Evolutionary conservation across 1,139 yeast species (phyloP).

Genomic region (Wickerhamomyces sp.): DNA sequence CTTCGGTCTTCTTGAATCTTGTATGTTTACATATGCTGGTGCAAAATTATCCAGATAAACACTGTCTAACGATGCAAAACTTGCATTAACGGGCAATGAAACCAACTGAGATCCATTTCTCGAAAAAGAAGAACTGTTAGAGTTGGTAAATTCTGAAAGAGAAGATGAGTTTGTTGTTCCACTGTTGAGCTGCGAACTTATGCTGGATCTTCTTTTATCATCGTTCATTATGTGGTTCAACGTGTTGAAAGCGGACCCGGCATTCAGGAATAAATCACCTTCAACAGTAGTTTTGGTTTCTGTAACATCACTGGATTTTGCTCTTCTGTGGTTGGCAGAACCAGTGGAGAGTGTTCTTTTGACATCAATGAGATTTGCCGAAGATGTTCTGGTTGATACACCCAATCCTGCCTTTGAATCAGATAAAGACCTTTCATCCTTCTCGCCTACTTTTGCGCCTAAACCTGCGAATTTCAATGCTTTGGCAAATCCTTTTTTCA

Average conservation of each 20-base stretch:
- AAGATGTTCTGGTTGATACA: neutral
- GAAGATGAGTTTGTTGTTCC: slow-evolving; percentile 14
- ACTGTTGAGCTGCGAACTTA: slow-evolving; percentile 7
- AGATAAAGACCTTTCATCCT: neutral
- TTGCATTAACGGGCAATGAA: slow-evolving; percentile 59
- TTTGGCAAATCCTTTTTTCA: slow-evolving; percentile 54
- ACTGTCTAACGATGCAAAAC: slow-evolving; percentile 76
- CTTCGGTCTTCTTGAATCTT: slow-evolving; percentile 14
- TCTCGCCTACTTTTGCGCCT: slow-evolving; percentile 9
- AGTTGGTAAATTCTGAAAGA: slow-evolving; percentile 4
- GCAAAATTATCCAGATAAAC: slow-evolving; percentile 53
- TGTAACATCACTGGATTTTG: slow-evolving; percentile 18
- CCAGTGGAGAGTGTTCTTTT: neutral
- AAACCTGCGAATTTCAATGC: slow-evolving; percentile 44
- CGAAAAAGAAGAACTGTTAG: slow-evolving; percentile 16
- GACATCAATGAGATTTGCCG: neutral
- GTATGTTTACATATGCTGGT: slow-evolving; percentile 12
- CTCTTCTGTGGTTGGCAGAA: slow-evolving; percentile 13
- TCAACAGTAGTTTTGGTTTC: slow-evolving; percentile 50
- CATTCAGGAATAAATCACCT: slow-evolving; percentile 48
- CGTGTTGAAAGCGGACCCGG: slow-evolving; percentile 45
- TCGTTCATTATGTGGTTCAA: slow-evolving; percentile 45
- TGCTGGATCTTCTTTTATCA: slow-evolving; percentile 33
- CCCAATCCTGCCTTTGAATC: neutral
- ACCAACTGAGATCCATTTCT: slow-evolving; percentile 16